Conservation (phyloP, 2,329 filamentous ascomycete species). For the Cladophialophora chaetospira region DNA sequence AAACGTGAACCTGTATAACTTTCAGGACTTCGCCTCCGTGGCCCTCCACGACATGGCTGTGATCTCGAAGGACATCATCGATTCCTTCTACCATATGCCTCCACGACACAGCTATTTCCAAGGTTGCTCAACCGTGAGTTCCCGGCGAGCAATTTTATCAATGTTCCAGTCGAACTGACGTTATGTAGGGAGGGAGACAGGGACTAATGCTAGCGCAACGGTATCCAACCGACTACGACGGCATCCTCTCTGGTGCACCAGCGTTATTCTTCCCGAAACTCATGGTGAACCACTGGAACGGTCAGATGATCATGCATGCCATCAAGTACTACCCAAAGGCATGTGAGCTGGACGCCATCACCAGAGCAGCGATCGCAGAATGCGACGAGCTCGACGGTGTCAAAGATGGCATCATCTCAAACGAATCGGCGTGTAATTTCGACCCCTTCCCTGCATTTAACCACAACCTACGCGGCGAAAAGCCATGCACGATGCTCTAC, state of each 20-base stretch:
- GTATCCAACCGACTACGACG: conserved; percentile 34
- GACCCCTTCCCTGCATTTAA: conserved; percentile 9
- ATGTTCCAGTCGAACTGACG: too few relatives aligned
- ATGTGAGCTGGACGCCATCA: conserved; percentile 43
- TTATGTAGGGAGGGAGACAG: conserved; percentile 62
- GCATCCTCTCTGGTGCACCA: conserved; percentile 35
- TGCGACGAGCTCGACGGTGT: conserved; percentile 36
- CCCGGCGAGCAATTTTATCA: too few relatives aligned
- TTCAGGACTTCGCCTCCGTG: conserved; percentile 41
- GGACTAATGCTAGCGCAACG: conserved; percentile 51
- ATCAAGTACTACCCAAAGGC: conserved; percentile 31
- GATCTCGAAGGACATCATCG: conserved; percentile 30
- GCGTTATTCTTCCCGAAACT: conserved; percentile 33
- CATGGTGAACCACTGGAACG: conserved; percentile 34
- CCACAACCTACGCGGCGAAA: conserved; percentile 4
- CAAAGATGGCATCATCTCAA: conserved; percentile 33
- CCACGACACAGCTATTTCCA: conserved; percentile 49
- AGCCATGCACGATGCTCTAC: conserved; percentile 18
- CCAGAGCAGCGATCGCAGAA: conserved; percentile 37
- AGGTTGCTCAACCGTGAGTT: conserved; percentile 63
- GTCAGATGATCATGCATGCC: conserved; percentile 32
- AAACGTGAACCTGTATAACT: conserved; percentile 38
- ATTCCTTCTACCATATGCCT: conserved; percentile 17
- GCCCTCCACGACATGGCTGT: conserved; percentile 40
- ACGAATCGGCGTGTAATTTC: conserved; percentile 21